Evolutionary conservation across 768 basidiomycete genomes (phyloP).

Genomic region (Mycena alexandri): DNA sequence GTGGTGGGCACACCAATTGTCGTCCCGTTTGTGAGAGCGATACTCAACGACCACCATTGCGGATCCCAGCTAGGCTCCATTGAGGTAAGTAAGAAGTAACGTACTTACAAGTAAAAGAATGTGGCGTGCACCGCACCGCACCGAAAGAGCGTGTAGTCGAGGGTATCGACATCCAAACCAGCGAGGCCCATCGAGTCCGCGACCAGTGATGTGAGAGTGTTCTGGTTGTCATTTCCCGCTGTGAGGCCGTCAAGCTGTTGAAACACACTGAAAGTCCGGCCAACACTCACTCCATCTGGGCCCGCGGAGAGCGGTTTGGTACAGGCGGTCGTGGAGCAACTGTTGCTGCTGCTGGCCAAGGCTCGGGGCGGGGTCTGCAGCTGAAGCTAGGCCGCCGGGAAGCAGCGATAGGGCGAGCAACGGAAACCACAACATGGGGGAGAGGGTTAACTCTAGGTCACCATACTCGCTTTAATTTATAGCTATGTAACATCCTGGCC

Average conservation of each 20-base stretch:
- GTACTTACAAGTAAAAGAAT: background rate
- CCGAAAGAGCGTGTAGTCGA: slow-evolving; percentile 45
- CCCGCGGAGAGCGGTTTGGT: slow-evolving; percentile 47
- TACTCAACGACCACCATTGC: slow-evolving; percentile 49
- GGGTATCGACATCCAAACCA: slow-evolving; percentile 42
- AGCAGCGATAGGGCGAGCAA: background rate
- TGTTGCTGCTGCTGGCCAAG: slow-evolving; percentile 41
- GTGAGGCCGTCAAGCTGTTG: background rate
- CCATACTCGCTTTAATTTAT: background rate
- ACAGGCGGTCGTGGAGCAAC: slow-evolving; percentile 44
- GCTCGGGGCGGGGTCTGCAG: slow-evolving; percentile 17
- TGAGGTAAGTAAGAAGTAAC: background rate
- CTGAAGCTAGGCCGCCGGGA: background rate
- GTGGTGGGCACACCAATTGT: slow-evolving; percentile 46
- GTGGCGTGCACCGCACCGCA: slow-evolving; percentile 13
- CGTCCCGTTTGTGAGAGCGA: slow-evolving; percentile 46
- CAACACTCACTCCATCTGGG: slow-evolving; percentile 47
- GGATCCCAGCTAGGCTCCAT: slow-evolving; percentile 45
- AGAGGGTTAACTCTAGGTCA: background rate
- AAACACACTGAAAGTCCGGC: background rate
- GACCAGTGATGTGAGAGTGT: slow-evolving; percentile 43
- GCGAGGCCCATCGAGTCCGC: slow-evolving; percentile 41
- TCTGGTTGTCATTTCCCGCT: slow-evolving; percentile 51
- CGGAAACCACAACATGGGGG: slow-evolving; percentile 21
- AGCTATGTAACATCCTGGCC: background rate